Percentiles rank a stretch among this genome's conserved stretches.
Evolutionary conservation across 2,329 filamentous ascomycete genomes (phyloP).

Genomic region (Verticillium zaregamsianum): DNA sequence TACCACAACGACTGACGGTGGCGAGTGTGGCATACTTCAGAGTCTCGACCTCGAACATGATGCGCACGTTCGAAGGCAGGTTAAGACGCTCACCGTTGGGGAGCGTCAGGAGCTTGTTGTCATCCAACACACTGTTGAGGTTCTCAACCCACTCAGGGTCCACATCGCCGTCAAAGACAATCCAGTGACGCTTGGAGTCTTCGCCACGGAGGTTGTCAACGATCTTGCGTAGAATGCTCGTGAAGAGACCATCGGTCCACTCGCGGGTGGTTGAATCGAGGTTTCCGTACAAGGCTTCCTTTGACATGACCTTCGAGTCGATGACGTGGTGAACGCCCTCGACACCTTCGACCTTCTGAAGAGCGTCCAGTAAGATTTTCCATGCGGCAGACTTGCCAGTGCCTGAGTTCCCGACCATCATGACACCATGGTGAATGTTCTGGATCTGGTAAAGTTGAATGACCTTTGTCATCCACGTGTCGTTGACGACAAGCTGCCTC

Average conservation of each 20-base stretch:
- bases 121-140: conserved; percentile 97
- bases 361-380: conserved; percentile 84
- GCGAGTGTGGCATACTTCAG: conserved; percentile 96
- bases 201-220: conserved; percentile 98
- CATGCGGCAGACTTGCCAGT: conserved; percentile 95
- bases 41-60: conserved; percentile 99
- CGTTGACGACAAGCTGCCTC: conserved; percentile 82
- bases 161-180: conserved; percentile 98
- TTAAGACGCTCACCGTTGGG: conserved; percentile 98
- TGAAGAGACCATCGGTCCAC: conserved; percentile 98
- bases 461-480: conserved; percentile 96
- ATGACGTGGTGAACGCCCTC: conserved; percentile 98
- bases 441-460: conserved; percentile 98
- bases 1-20: conserved; percentile 98
- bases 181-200: conserved; percentile 96
- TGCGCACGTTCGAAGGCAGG: conserved; percentile 87
- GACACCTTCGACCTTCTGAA: conserved; percentile 84
- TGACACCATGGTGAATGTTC: conserved; percentile 96
- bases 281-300: conserved; percentile 93
- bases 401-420: conserved; percentile 99
- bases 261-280: conserved; percentile 95
- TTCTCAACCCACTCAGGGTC: conserved; percentile 99
- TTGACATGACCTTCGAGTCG: conserved; percentile 99
- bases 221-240: conserved; percentile 95
- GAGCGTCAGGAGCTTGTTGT: conserved; percentile 95